A percentile compares a stretch with the other conserved stretches of the same genome.
Evolutionary conservation across 164 flowering plant genomes (phyloP).

Genomic region (Magnolia kwangsiensis): DNA sequence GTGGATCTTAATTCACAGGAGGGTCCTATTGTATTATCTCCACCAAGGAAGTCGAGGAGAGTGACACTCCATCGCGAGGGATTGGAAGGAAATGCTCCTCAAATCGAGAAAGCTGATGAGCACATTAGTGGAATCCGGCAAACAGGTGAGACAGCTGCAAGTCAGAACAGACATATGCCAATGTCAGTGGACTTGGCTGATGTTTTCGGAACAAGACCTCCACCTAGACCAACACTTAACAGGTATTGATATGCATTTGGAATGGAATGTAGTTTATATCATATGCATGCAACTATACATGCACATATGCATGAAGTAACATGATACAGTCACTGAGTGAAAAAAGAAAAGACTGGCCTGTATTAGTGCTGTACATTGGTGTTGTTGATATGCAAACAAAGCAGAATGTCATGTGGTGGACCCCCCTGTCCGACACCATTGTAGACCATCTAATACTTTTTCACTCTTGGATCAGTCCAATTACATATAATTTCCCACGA

Average conservation of each 20-base stretch:
- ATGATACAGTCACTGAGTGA: too few relatives aligned
- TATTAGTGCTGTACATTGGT: too few relatives aligned
- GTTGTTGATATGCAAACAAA: too few relatives aligned
- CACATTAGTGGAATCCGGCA: conserved; percentile 38
- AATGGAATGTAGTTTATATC: neutral
- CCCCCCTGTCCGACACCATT: too few relatives aligned
- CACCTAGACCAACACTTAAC: conserved; percentile 77
- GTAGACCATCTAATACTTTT: too few relatives aligned
- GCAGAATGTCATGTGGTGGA: too few relatives aligned
- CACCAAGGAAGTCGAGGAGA: conserved; percentile 82
- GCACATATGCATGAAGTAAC: too few relatives aligned
- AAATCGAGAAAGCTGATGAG: conserved; percentile 41
- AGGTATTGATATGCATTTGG: conserved; percentile 45
- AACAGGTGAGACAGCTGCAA: conserved; percentile 31
- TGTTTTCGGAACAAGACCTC: conserved; percentile 58
- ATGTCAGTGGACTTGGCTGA: conserved; percentile 76
- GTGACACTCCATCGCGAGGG: conserved; percentile 75
- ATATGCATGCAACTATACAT: neutral
- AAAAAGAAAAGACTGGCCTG: too few relatives aligned
- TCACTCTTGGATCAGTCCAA: too few relatives aligned
- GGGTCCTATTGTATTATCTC: conserved; percentile 85
- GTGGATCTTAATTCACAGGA: conserved; percentile 51
- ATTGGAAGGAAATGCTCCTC: conserved; percentile 38
- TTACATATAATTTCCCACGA: too few relatives aligned
- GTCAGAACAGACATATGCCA: conserved; percentile 56